A percentile compares a stretch with the other conserved stretches of the same genome.
Conservation (phyloP, 192 early-diverging fungal genomes). For the Umbelopsis ramanniana region DNA sequence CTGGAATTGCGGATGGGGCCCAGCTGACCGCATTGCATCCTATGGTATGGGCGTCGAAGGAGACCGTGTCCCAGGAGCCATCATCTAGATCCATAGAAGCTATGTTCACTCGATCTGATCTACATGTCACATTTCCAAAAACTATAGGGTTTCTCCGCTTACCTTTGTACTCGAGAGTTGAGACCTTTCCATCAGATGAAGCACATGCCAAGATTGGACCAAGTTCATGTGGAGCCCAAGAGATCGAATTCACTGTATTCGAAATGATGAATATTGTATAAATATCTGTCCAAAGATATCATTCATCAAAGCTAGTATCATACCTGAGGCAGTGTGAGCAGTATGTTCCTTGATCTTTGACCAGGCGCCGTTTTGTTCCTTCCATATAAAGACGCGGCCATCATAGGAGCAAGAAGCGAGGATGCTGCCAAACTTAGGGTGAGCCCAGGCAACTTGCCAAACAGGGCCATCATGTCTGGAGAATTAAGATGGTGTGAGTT, state of each 20-base stretch:
- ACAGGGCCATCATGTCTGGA: slow-evolving; percentile 93
- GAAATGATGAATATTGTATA: neutral
- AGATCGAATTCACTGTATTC: slow-evolving; percentile 86
- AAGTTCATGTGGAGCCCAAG: slow-evolving; percentile 97
- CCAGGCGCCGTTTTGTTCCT: slow-evolving; percentile 85
- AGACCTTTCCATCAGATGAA: slow-evolving; percentile 95
- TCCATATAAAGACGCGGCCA: slow-evolving; percentile 95
- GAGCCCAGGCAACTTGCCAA: slow-evolving; percentile 99
- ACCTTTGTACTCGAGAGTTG: slow-evolving; percentile 92
- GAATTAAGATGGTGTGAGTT: neutral
- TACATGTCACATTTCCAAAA: too few species aligned
- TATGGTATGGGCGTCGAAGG: slow-evolving; percentile 86
- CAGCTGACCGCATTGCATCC: slow-evolving; percentile 94
- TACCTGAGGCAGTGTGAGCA: slow-evolving; percentile 89
- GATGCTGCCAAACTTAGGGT: slow-evolving; percentile 96
- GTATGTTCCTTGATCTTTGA: slow-evolving; percentile 84
- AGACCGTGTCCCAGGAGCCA: slow-evolving; percentile 80
- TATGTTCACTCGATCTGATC: too few species aligned
- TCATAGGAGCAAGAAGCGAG: slow-evolving; percentile 98
- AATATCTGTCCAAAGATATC: too few species aligned
- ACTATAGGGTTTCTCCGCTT: neutral
- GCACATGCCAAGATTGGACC: slow-evolving; percentile 91
- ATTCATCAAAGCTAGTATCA: slow-evolving; percentile 1
- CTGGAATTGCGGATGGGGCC: slow-evolving; percentile 88
- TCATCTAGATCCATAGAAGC: slow-evolving; percentile 58